Conservation (phyloP, 176 grass and related monocot species). For the Ensete ventricosum region DNA sequence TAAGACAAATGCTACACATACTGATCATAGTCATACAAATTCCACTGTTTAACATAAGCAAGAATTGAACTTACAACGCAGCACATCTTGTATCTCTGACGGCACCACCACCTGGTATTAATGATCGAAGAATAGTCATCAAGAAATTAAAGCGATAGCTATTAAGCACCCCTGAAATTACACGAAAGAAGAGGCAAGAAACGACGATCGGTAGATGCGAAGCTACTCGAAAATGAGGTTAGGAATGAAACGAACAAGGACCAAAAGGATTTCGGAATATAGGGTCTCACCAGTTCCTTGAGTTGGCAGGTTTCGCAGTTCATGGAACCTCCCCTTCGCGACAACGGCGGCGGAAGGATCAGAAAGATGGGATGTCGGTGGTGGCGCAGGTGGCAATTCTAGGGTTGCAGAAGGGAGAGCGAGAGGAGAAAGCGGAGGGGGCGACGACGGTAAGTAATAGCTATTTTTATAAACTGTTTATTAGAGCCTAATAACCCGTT, state of each 20-base stretch:
- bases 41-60: not conserved
- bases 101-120: constrained; percentile 2
- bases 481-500: too few species aligned
- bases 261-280: not conserved
- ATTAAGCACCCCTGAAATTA: not conserved
- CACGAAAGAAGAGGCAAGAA: not conserved
- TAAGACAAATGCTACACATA: not conserved
- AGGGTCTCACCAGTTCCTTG: constrained; percentile 15
- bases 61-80: constrained; percentile 9
- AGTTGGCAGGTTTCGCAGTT: constrained; percentile 28
- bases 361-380: not conserved
- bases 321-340: not conserved
- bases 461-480: too few species aligned
- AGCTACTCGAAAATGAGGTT: too few species aligned
- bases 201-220: not conserved
- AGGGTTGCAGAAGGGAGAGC: not conserved
- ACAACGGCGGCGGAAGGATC: not conserved
- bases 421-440: too few species aligned
- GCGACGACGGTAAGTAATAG: too few species aligned
- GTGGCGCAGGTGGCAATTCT: not conserved
- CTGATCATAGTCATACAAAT: not conserved
- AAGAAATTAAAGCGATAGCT: not conserved
- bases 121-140: not conserved
- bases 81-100: constrained; percentile 5
- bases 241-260: not conserved